Conservation (phyloP, 129 eudicot species). For the Logfia minima region DNA sequence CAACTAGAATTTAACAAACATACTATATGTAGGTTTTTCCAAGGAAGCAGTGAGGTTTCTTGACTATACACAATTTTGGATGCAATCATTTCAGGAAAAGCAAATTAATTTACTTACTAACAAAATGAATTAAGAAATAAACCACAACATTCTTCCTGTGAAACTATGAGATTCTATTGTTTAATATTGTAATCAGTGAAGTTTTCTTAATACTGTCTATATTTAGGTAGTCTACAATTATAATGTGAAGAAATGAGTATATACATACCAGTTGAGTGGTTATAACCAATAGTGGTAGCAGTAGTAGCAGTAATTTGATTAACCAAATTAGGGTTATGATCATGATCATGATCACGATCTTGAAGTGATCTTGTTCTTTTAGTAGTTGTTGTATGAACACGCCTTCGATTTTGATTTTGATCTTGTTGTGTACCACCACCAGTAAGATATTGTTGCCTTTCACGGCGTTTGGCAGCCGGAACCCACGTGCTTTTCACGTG, state of each 20-base stretch:
- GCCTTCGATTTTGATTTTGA: constrained; percentile 14
- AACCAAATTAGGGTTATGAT: constrained; percentile 22
- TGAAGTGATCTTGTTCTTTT: constrained; percentile 48
- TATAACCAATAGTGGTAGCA: constrained; percentile 24
- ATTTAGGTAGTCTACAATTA: neutral
- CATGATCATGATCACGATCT: constrained; percentile 17
- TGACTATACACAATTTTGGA: neutral
- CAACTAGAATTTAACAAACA: neutral
- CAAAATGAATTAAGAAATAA: neutral
- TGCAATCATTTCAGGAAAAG: constrained; percentile 19
- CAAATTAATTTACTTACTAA: neutral
- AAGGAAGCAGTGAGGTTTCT: constrained; percentile 26
- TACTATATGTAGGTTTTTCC: constrained; percentile 8
- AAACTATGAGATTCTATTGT: neutral
- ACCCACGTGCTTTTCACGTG: constrained; percentile 93
- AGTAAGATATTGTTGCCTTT: constrained; percentile 56
- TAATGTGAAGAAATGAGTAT: neutral
- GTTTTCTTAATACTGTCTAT: neutral
- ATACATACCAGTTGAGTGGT: constrained; percentile 29
- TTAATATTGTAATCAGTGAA: too few relatives aligned
- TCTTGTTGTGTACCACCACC: constrained; percentile 22
- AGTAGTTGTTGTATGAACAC: neutral
- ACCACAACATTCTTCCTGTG: neutral
- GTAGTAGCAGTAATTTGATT: constrained; percentile 2
- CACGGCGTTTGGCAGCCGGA: constrained; percentile 77